phyloP scores from a whole-genome alignment of 2,329 filamentous ascomycete species.

The Aspergillus flavus region DNA sequence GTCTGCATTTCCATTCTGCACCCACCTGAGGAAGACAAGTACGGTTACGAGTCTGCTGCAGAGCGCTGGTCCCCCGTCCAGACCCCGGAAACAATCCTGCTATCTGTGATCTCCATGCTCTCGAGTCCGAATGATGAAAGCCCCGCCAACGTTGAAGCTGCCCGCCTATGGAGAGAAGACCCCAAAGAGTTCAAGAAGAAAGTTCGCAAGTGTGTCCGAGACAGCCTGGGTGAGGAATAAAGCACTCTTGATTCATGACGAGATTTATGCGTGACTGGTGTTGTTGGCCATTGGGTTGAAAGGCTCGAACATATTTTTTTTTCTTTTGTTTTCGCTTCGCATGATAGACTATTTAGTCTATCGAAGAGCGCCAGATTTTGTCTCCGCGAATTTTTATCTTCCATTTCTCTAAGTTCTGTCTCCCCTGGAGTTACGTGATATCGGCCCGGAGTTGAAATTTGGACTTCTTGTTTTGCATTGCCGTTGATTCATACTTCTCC shows the following conservation, averaged over 20 bases:
- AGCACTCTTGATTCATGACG: not conserved
- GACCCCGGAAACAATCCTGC: constrained; percentile 88
- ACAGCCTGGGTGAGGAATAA: constrained; percentile 74
- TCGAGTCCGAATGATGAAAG: constrained; percentile 93
- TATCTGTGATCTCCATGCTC: constrained; percentile 91
- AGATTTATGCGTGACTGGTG: constrained; percentile 2
- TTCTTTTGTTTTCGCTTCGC: constrained; percentile 41
- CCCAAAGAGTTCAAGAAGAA: constrained; percentile 74
- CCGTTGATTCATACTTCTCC: not conserved
- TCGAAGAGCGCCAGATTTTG: not conserved
- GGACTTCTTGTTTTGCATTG: not conserved
- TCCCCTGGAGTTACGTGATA: constrained; percentile 2
- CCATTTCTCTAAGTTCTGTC: not conserved
- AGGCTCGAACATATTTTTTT: constrained; percentile 23
- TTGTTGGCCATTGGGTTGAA: constrained; percentile 1
- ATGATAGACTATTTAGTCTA: constrained; percentile 3
- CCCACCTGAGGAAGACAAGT: constrained; percentile 89
- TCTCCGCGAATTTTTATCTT: not conserved
- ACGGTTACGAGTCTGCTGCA: constrained; percentile 85
- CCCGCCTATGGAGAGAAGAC: constrained; percentile 83
- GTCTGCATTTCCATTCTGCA: constrained; percentile 98
- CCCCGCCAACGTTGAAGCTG: constrained; percentile 92
- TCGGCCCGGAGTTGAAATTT: constrained; percentile 7
- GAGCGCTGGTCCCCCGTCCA: constrained; percentile 97
- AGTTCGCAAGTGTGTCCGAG: constrained; percentile 76